Conservation (phyloP, 139 green algal species). For the Tetratostichococcus sp. region DNA sequence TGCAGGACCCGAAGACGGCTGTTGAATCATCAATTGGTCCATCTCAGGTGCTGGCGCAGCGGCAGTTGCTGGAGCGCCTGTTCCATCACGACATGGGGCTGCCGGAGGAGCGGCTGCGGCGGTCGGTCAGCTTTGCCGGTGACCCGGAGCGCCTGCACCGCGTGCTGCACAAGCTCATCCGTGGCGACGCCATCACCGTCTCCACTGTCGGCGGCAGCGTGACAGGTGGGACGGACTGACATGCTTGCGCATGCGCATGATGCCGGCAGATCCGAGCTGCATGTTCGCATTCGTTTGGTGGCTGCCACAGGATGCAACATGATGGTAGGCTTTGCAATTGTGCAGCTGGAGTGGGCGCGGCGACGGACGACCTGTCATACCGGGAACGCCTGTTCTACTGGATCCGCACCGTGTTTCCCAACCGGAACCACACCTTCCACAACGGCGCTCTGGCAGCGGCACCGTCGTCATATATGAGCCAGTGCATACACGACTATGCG, state of each 20-base stretch:
- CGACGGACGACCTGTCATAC: background rate
- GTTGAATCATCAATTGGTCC: no score
- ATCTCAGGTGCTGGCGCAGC: background rate
- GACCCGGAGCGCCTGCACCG: background rate
- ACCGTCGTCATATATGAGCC: background rate
- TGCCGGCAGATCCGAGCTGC: background rate
- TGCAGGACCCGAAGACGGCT: no score
- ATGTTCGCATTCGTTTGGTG: no score
- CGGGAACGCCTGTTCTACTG: background rate
- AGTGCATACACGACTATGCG: background rate
- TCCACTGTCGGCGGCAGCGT: background rate
- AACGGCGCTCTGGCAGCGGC: background rate
- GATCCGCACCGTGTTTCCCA: background rate
- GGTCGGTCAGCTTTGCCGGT: background rate
- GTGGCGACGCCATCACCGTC: background rate
- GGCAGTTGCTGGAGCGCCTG: background rate
- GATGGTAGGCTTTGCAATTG: no score
- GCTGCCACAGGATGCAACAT: no score
- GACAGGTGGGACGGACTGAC: background rate
- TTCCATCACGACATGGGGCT: background rate
- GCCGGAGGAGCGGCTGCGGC: background rate
- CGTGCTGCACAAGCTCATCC: background rate
- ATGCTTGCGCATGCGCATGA: no score
- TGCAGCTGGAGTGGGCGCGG: background rate
- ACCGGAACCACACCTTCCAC: background rate